Conservation (phyloP, 1,284 basidiomycete genomes). For the Thecaphora thlaspeos region DNA sequence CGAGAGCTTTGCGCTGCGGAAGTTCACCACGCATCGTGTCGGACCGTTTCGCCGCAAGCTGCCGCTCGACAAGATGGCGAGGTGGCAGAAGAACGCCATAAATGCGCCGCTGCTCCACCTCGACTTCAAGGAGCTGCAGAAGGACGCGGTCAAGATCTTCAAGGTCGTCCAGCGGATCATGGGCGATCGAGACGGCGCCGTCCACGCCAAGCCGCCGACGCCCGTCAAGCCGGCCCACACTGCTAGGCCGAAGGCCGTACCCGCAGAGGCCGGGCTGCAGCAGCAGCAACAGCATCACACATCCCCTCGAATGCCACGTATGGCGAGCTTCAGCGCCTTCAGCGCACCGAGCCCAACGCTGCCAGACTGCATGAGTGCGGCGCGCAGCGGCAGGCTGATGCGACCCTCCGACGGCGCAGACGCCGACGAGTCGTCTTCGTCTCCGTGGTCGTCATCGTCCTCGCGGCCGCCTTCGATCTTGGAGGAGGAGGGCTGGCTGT, state of each 20-base stretch:
- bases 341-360: neutral
- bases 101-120: slow-evolving; percentile 72
- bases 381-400: too few relatives aligned
- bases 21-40: slow-evolving; percentile 8
- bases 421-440: neutral
- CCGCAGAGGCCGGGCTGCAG: too few relatives aligned
- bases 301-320: too few relatives aligned
- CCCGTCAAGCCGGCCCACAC: neutral
- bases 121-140: slow-evolving; percentile 65
- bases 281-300: too few relatives aligned
- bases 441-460: neutral
- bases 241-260: too few relatives aligned
- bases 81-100: slow-evolving; percentile 64
- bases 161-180: slow-evolving; percentile 85
- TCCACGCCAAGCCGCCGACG: neutral
- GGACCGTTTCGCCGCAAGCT: slow-evolving; percentile 8
- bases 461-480: slow-evolving; percentile 59
- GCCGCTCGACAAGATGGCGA: slow-evolving; percentile 3
- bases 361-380: neutral
- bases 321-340: neutral
- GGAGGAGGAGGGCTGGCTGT: slow-evolving; percentile 82
- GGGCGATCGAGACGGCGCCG: slow-evolving; percentile 75
- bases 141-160: slow-evolving; percentile 78
- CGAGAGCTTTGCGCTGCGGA: slow-evolving; percentile 2
- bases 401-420: too few relatives aligned